Base-by-base conservation (phyloP, 805 yeast species). In the Peterozyma xylosa region DNA sequence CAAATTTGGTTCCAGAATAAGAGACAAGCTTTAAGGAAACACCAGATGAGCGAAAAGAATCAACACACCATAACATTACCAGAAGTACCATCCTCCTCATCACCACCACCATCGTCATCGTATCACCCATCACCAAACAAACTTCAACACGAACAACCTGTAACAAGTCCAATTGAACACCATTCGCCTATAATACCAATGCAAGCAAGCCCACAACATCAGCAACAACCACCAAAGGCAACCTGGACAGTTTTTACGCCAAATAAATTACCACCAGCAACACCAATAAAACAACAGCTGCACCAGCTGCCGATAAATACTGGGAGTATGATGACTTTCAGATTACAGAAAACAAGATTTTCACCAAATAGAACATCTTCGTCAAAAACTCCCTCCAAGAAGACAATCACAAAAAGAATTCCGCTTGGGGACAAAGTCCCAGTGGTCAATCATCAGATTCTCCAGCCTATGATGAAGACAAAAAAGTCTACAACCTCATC, bases 1-100 rank as follows among this genome's bases (percentile, higher is more conserved):
- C 99, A 93, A 67, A 88, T 91, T 50, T 93, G 99, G 99, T 93
- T 93, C 67, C 99, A 93, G 66, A 93, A 93, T 64, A 86, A 81
- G 62, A 78, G 99, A 62, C 97, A 91, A 64, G 74, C 90, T 33
- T 64, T 83, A 50, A 75, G 89, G 55, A 78, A 81, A 53, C 44
- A 39, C 39, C 43, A 45, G 30, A 35, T 37, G 42, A 41, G 38
- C 33, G 44, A 45, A 29, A 43, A 33, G 9, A 40, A 43, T 2
- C 39, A 39, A n/a, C 46, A 44, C 33, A 44, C 46, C 4, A 41
- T 45, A 17, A 45, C 44, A 7, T 41, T 45, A 17, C 47, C 47
- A 15, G 47, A 45, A 34, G 39, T 13, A 4, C 15, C 34, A 32
- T 21, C 27, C 4, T 5, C 27, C 27, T 21, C 7, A 21, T 21